A percentile compares a stretch with the other conserved stretches of the same genome.
Evolutionary conservation across 768 basidiomycete genomes (phyloP).

Genomic region (Paxillus rubicundulus): DNA sequence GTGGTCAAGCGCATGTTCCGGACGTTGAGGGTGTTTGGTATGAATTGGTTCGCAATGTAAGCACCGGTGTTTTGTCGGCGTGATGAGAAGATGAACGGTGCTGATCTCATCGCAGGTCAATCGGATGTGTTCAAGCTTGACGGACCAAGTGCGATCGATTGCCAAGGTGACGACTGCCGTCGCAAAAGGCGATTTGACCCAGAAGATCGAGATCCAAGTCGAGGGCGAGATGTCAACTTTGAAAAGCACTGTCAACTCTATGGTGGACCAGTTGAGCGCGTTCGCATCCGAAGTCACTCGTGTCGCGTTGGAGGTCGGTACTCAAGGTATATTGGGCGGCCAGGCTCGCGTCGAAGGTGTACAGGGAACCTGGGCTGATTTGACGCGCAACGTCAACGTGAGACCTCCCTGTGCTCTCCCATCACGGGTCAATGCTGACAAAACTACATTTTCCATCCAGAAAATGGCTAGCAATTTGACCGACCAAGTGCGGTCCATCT

Average conservation of each 20-base stretch:
- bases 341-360: constrained; percentile 90
- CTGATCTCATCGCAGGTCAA: constrained; percentile 49
- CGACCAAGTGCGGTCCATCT: constrained; percentile 87
- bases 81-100: neutral
- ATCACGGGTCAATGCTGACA: neutral
- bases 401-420: neutral
- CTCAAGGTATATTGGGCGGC: constrained; percentile 86
- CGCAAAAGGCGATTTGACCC: constrained; percentile 85
- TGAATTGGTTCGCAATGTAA: constrained; percentile 72
- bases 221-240: constrained; percentile 85
- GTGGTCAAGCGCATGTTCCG: constrained; percentile 84
- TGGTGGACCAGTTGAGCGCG: constrained; percentile 87
- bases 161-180: constrained; percentile 87
- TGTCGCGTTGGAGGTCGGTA: constrained; percentile 87
- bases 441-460: constrained; percentile 33
- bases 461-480: constrained; percentile 88
- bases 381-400: constrained; percentile 89
- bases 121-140: constrained; percentile 77
- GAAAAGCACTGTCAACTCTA: constrained; percentile 86
- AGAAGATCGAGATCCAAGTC: constrained; percentile 90
- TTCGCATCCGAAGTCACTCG: constrained; percentile 83
- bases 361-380: constrained; percentile 89
- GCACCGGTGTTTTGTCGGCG: constrained; percentile 15
- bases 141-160: constrained; percentile 80
- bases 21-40: constrained; percentile 93